phyloP scores from a whole-genome alignment of 2,329 filamentous ascomycete genomes.

The Byssochlamys sp. region DNA sequence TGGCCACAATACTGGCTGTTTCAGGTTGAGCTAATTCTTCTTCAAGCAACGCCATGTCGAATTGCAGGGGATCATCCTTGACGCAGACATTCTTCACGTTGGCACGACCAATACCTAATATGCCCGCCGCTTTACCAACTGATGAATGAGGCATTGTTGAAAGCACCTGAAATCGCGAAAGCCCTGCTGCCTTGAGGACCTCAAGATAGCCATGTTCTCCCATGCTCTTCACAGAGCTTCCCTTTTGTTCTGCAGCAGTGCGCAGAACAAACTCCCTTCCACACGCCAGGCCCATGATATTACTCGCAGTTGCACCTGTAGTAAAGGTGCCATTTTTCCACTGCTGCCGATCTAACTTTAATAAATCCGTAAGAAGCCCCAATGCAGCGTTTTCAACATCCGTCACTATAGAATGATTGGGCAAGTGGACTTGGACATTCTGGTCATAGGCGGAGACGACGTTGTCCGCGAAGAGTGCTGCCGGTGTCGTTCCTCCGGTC shows the following conservation, averaged over 20 bases:
- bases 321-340: conserved; percentile 74
- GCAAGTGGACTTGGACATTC: conserved; percentile 74
- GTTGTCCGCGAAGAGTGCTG: conserved; percentile 72
- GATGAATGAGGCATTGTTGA: conserved; percentile 79
- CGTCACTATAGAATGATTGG: conserved; percentile 64
- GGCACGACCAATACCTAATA: conserved; percentile 66
- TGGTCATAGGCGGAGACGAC: conserved; percentile 74
- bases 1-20: conserved; percentile 61
- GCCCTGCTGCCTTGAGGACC: conserved; percentile 54
- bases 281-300: conserved; percentile 56
- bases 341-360: conserved; percentile 46
- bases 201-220: conserved; percentile 61
- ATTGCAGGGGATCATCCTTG: conserved; percentile 50
- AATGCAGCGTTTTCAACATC: conserved; percentile 66
- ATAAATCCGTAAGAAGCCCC: conserved; percentile 56
- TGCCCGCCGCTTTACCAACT: conserved; percentile 68
- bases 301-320: conserved; percentile 60
- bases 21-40: conserved; percentile 44
- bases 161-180: conserved; percentile 64
- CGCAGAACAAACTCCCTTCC: conserved; percentile 53
- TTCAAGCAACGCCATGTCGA: conserved; percentile 61
- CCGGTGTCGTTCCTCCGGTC: conserved; percentile 68
- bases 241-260: conserved; percentile 32
- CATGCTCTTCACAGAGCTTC: conserved; percentile 37
- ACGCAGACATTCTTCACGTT: conserved; percentile 53